These are phyloP conservation scores for Porphyrellus cyaneotinctus DNA, from an alignment of 768 basidiomycete species.

Conservation along the genomic window DNA sequence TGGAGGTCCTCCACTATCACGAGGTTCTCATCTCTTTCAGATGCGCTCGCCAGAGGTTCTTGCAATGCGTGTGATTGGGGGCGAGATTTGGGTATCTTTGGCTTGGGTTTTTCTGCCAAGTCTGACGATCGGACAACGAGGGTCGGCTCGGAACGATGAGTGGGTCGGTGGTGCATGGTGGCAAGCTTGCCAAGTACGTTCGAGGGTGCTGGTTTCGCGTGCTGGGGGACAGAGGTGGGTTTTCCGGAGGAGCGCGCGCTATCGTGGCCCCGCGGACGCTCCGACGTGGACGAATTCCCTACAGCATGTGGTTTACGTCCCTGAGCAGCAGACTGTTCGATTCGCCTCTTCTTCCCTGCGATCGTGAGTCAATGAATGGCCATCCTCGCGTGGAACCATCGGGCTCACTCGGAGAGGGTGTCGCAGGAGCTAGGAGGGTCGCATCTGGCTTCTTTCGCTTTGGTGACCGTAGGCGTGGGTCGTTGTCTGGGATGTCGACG, in stretches of 20 bases:
- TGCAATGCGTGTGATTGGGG: background rate
- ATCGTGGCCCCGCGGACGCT: constrained; percentile 14
- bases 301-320: constrained; percentile 18
- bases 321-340: constrained; percentile 27
- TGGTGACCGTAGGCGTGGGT: constrained; percentile 34
- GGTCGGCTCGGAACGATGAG: constrained; percentile 11
- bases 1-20: constrained; percentile 72
- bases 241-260: constrained; percentile 7
- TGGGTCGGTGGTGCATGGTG: constrained; percentile 26
- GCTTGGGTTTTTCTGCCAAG: constrained; percentile 19
- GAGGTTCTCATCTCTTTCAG: constrained; percentile 54
- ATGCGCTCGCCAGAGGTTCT: constrained; percentile 5
- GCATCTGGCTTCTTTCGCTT: constrained; percentile 45
- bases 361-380: background rate
- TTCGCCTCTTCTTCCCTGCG: constrained; percentile 43
- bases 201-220: constrained; percentile 44
- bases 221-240: constrained; percentile 3
- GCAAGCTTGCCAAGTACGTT: constrained; percentile 52
- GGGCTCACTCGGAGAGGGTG: constrained; percentile 66
- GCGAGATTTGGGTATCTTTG: constrained; percentile 8
- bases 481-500: constrained; percentile 29
- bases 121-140: constrained; percentile 31
- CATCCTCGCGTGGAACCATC: background rate
- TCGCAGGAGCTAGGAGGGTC: constrained; percentile 42
- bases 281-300: constrained; percentile 7